phyloP scores from a whole-genome alignment of 371 early-diverging fungal genomes.

The Mucor circinelloides region DNA sequence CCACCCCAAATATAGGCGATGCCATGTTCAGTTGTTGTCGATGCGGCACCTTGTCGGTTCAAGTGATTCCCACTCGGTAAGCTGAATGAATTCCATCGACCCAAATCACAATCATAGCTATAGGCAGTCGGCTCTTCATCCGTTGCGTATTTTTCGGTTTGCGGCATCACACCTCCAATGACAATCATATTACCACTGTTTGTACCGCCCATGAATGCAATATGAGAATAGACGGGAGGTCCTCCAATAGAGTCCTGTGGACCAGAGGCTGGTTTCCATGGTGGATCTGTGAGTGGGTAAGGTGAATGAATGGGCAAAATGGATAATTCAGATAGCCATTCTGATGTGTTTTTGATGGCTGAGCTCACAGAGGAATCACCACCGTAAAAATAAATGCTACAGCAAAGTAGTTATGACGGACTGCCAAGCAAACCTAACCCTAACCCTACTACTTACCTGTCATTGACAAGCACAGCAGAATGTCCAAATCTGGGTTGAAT shows the following conservation, averaged over 20 bases:
- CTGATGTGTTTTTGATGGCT: conserved; percentile 22
- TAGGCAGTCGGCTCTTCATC: conserved; percentile 35
- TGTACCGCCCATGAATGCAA: conserved; percentile 35
- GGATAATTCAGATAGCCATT: conserved; percentile 43
- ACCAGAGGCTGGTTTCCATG: conserved; percentile 46
- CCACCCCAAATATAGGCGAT: conserved; percentile 50
- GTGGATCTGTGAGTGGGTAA: conserved; percentile 34
- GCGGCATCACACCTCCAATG: conserved; percentile 40
- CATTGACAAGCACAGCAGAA: conserved; percentile 23
- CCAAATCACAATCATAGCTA: conserved; percentile 36
- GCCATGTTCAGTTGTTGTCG: conserved; percentile 31
- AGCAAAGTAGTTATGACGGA: background rate
- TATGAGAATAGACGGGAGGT: conserved; percentile 41
- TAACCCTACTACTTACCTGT: conserved; percentile 9
- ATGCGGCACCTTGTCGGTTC: conserved; percentile 41
- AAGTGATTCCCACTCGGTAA: conserved; percentile 35
- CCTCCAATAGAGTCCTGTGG: conserved; percentile 42
- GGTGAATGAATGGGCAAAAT: conserved; percentile 34
- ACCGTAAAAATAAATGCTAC: conserved; percentile 48
- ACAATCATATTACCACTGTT: conserved; percentile 38
- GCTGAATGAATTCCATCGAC: conserved; percentile 41
- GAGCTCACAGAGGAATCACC: conserved; percentile 41
- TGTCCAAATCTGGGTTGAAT: conserved; percentile 25
- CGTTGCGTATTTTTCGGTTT: conserved; percentile 9
- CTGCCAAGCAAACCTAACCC: background rate